Evolutionary conservation across 345 rosid genomes (phyloP), one percentile per base, ranked within the genome.

Genomic region (Corchorus capsularis): DNA sequence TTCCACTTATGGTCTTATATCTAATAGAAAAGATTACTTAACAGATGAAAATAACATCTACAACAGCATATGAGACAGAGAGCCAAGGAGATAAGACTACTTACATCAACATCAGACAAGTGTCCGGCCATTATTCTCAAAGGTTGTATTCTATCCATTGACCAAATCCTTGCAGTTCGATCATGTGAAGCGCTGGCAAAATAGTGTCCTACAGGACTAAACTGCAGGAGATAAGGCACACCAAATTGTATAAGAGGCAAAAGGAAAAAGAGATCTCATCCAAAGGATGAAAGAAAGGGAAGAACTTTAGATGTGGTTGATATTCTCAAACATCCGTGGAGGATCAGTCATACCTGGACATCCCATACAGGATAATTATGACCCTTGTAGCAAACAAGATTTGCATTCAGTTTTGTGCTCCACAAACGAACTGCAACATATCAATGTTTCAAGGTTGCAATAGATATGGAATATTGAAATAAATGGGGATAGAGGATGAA

Each of bases 341-440:
- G 43, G 45, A 60, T 79, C 37, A 72, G 62, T 57, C 54, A 72
- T 85, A 94, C 99, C 97, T 96, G 93, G 75, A 85, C 99, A 82
- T 94, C 99, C 97, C 98, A 94, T n/a, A 96, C 98, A 74, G 98
- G 97, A 82, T 92, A 96, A 80, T 96, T 96, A 73, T 96, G 99
- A 80, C 99, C 98, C 87, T 94, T 94, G 90, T 94, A 96, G 85
- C 98, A 92, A 60, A 96, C 99, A 62, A 92, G 97, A 88, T 92
- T 96, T 64, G 98, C 95, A 84, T 96, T 94, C 77, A 92, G 84
- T 82, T 94, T 86, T 77, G 97, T 90, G 85, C 96, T 96, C 99
- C 99, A 96, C 22, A 96, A 87, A 66, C 97, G 88, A 84, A 94
- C 98, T 92, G 89, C 86, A 79, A 39, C 41, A 82, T 2, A 74